Evolutionary conservation across 306 rosid genomes (phyloP), one percentile per base, ranked within the genome.

Genomic region (Quercus bicolor): DNA sequence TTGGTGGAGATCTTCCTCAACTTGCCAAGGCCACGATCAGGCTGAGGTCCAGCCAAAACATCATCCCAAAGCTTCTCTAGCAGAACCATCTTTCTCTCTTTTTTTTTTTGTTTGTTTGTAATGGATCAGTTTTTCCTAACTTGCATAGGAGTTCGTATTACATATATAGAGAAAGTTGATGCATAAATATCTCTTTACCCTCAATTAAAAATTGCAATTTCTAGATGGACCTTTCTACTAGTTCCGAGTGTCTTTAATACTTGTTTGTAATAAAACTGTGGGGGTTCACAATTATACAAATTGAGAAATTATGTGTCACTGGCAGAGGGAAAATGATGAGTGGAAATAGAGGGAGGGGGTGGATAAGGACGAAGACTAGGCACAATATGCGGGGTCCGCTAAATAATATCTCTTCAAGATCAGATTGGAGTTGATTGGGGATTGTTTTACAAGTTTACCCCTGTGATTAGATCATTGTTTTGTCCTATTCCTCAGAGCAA

Each of bases 21-120:
- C 84, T 20, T 80, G 40, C 88, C 97, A 52, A 96, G 98, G 57
- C 99, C 97, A 51, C 89, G 87, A 0, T 93, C 96, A 11, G 99
- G 96, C 29, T 90, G 91, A 81, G 98, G 97, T 6, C 98, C 99
- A 23, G 94, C 97, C 0, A 88, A 81, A 5, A 88, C 79, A 62
- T 93, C 98, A 74, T 93, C 99, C 99, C 99, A 96, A 3, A 96
- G 87, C 84, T 89, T 93, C 23, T 88, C 98, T n/a, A 96, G 88
- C 84, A 93, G 84, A 82, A 78, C 93, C 97, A 85, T 91, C 19
- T 76, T 89, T 13, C 16, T 40, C 26, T 1, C 9, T 23, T 40
- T 20, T 23, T 40, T 40, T 20, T 16, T 24, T 1, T 40, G 45
- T 40, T 40, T 40, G 45, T 40, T 40, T 40, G 11, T 11, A 6